These are phyloP conservation scores for Westerdykella sp. DNA, from an alignment of 2,329 filamentous ascomycete species.

Conservation along the genomic window DNA sequence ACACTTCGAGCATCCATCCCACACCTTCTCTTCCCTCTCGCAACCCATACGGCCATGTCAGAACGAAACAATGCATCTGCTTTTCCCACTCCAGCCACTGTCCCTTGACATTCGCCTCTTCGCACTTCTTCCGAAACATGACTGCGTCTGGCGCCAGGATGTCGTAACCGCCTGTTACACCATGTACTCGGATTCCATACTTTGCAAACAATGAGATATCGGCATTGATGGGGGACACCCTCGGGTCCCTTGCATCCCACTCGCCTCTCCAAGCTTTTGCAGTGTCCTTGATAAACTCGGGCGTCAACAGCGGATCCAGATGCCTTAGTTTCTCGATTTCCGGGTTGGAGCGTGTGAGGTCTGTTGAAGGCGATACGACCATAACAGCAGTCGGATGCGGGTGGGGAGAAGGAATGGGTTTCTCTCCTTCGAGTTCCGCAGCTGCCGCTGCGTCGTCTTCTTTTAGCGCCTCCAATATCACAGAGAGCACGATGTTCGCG, in stretches of 20 bases:
- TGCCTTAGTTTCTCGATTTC: conserved; percentile 38
- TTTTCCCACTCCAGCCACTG: conserved; percentile 55
- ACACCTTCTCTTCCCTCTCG: conserved; percentile 43
- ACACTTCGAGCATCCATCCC: conserved; percentile 41
- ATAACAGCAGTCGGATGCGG: conserved; percentile 37
- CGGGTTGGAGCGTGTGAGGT: conserved; percentile 44
- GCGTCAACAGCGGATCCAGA: conserved; percentile 44
- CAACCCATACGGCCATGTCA: conserved; percentile 46
- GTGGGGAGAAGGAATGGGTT: neutral
- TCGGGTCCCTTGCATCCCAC: conserved; percentile 40
- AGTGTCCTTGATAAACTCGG: conserved; percentile 37
- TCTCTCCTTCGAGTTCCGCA: conserved; percentile 11
- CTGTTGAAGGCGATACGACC: conserved; percentile 46
- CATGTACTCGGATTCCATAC: conserved; percentile 45
- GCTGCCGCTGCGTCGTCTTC: conserved; percentile 16
- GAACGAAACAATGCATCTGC: conserved; percentile 56
- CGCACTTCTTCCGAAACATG: conserved; percentile 44
- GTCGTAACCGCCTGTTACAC: conserved; percentile 49
- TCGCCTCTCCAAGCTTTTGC: conserved; percentile 40
- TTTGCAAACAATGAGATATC: conserved; percentile 38
- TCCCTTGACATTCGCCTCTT: conserved; percentile 41
- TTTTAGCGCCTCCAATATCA: conserved; percentile 36
- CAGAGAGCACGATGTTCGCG: conserved; percentile 46
- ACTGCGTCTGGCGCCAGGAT: conserved; percentile 50
- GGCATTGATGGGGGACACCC: conserved; percentile 45